phyloP scores from a whole-genome alignment of 352 stramenopile species.

The Pythium brassicae region DNA sequence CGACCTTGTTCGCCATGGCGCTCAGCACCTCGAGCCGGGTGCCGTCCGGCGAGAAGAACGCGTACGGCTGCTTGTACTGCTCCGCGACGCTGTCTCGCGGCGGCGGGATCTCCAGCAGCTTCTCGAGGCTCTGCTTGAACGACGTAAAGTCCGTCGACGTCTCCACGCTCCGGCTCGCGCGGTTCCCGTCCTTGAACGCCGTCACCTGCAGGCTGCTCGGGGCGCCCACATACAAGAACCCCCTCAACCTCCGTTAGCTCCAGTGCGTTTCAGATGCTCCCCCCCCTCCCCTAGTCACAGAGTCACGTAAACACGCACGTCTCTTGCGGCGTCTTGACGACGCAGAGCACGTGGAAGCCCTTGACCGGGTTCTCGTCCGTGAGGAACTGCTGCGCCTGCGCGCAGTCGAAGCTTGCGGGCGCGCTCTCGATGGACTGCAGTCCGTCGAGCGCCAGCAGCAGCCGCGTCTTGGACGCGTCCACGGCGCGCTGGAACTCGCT shows the following conservation, averaged over 20 bases:
- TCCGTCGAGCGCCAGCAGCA: slow-evolving; percentile 11
- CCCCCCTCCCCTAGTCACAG: too few relatives aligned
- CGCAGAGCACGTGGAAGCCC: slow-evolving; percentile 70
- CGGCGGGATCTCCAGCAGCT: slow-evolving; percentile 30
- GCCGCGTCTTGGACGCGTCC: slow-evolving; percentile 13
- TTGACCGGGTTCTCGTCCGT: slow-evolving; percentile 56
- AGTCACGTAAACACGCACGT: slow-evolving; percentile 42
- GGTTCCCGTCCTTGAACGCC: slow-evolving; percentile 60
- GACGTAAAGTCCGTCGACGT: slow-evolving; percentile 26
- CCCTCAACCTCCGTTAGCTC: neutral
- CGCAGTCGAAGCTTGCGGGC: slow-evolving; percentile 28
- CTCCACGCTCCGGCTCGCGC: slow-evolving; percentile 20
- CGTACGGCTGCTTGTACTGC: slow-evolving; percentile 68
- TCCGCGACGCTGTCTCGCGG: slow-evolving; percentile 21
- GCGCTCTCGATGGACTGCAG: slow-evolving; percentile 11
- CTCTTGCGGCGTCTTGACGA: slow-evolving; percentile 34
- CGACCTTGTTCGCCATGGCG: slow-evolving; percentile 37
- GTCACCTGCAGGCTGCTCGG: slow-evolving; percentile 41
- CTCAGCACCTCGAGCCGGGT: slow-evolving; percentile 39
- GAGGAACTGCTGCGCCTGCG: slow-evolving; percentile 31
- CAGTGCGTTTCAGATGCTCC: too few relatives aligned
- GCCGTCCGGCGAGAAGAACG: slow-evolving; percentile 58
- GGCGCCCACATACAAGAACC: too few relatives aligned
- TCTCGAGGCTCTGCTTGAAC: slow-evolving; percentile 33
- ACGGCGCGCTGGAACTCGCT: slow-evolving; percentile 9